A percentile compares a stretch with the other conserved stretches of the same genome.
phyloP scores from a whole-genome alignment of 192 early-diverging fungal genomes.

The Mycoemilia scoparia region DNA sequence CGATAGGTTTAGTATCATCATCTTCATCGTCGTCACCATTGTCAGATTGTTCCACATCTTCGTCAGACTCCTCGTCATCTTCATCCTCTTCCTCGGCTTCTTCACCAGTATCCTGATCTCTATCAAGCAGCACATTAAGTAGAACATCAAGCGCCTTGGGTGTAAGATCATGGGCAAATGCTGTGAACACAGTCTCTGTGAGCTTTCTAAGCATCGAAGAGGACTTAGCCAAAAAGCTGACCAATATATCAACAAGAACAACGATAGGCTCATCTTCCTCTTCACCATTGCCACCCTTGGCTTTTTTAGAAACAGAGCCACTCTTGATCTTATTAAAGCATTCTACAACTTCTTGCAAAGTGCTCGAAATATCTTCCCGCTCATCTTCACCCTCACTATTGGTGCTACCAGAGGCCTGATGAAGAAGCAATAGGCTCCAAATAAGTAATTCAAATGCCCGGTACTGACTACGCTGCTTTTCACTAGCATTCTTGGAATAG shows the following conservation, averaged over 20 bases:
- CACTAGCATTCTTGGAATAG: too few species aligned
- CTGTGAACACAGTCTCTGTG: slow-evolving; percentile 67
- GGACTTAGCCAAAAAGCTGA: slow-evolving; percentile 73
- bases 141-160: slow-evolving; percentile 58
- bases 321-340: too few species aligned
- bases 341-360: too few species aligned
- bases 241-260: slow-evolving; percentile 80
- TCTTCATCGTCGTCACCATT: slow-evolving; percentile 33
- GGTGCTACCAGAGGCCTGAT: too few species aligned
- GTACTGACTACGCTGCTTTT: too few species aligned
- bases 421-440: too few species aligned
- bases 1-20: slow-evolving; percentile 30
- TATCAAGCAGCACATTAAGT: slow-evolving; percentile 43
- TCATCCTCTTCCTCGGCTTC: slow-evolving; percentile 30
- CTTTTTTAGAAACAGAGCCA: slow-evolving; percentile 1
- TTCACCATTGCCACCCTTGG: slow-evolving; percentile 27
- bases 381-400: too few species aligned
- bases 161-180: slow-evolving; percentile 59
- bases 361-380: too few species aligned
- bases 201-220: slow-evolving; percentile 54
- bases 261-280: slow-evolving; percentile 68
- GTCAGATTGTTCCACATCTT: slow-evolving; percentile 30
- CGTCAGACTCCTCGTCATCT: slow-evolving; percentile 26
- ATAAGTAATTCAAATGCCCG: too few species aligned
- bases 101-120: slow-evolving; percentile 36